Evolutionary conservation across 2,329 filamentous ascomycete genomes (phyloP).

Genomic region (Colletotrichum liriopes): DNA sequence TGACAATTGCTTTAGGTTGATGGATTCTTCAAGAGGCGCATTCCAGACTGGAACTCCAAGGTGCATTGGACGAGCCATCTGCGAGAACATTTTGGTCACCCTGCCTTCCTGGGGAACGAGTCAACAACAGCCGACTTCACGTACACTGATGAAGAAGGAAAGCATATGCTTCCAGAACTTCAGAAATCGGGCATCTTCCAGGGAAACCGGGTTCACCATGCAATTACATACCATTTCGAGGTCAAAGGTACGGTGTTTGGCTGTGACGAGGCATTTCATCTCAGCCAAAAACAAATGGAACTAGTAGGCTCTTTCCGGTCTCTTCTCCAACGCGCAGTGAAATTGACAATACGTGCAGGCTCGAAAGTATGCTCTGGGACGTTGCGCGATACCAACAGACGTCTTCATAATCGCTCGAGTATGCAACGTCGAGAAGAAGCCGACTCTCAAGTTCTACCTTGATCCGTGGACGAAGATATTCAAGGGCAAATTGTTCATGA

Average conservation of each 20-base stretch:
- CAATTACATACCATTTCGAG: constrained; percentile 9
- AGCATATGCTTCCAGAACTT: neutral
- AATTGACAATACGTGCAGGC: neutral
- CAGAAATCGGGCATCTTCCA: neutral
- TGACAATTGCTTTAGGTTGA: neutral
- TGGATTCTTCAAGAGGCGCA: neutral
- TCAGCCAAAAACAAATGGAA: neutral
- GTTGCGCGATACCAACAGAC: neutral
- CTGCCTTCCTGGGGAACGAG: neutral
- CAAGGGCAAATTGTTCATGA: neutral
- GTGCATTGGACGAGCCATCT: constrained; percentile 10
- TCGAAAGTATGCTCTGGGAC: neutral
- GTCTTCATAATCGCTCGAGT: neutral
- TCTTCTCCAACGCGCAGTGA: neutral
- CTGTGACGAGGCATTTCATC: neutral
- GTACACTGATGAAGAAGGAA: neutral
- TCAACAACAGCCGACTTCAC: neutral
- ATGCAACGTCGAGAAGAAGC: neutral
- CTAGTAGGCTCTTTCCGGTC: neutral
- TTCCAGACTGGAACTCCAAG: constrained; percentile 5
- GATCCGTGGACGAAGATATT: neutral
- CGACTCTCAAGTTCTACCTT: neutral
- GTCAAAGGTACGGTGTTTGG: constrained; percentile 4
- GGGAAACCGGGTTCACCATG: neutral
- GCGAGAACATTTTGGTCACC: neutral